phyloP scores from a whole-genome alignment of 805 yeast species.

The Candida berthetii region DNA sequence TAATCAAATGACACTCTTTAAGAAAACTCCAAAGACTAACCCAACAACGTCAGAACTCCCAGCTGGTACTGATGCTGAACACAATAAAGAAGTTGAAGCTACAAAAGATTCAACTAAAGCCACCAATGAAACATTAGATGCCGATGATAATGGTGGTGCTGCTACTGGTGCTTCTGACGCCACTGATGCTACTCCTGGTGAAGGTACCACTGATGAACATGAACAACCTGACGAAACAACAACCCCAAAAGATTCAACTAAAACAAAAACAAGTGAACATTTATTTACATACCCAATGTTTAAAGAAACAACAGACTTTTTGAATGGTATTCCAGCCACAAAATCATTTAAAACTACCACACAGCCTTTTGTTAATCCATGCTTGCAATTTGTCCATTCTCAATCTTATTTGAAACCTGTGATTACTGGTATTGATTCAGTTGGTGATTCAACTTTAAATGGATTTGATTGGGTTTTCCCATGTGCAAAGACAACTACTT shows the following conservation, averaged over 20 bases:
- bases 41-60: not conserved
- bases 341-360: slow-evolving; percentile 25
- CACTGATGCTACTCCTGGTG: not conserved
- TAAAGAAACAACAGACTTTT: slow-evolving; percentile 29
- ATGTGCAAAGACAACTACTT: slow-evolving; percentile 45
- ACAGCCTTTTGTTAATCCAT: slow-evolving; percentile 22
- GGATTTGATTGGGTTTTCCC: slow-evolving; percentile 58
- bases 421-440: slow-evolving; percentile 40
- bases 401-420: slow-evolving; percentile 35
- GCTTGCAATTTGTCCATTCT: slow-evolving; percentile 22
- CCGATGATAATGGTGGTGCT: not conserved
- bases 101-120: not conserved
- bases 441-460: slow-evolving; percentile 49
- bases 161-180: too few species aligned
- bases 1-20: not conserved
- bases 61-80: not conserved
- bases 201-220: not conserved
- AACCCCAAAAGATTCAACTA: too few species aligned
- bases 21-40: not conserved
- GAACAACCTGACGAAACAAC: not conserved
- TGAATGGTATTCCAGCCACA: slow-evolving; percentile 30
- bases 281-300: slow-evolving; percentile 43
- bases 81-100: not conserved
- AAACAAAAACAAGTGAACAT: slow-evolving; percentile 31
- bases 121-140: not conserved